Conservation (phyloP, 108 stramenopile species). For the Cyclotella atomus region DNA sequence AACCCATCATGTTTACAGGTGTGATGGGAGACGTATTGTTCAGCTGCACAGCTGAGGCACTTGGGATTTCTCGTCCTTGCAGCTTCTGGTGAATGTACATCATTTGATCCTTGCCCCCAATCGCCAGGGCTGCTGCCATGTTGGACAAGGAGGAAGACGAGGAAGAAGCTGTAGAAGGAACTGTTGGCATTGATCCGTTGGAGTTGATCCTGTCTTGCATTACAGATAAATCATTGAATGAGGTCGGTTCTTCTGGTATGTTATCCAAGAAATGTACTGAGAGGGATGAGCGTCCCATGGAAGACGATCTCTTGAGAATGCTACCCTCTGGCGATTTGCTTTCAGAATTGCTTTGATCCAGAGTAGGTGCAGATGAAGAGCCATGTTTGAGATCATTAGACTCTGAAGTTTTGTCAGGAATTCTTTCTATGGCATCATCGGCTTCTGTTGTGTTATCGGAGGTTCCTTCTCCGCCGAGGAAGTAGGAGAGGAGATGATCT, state of each 20-base stretch:
- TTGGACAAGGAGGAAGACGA: slow-evolving; percentile 55
- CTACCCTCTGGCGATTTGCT: slow-evolving; percentile 3
- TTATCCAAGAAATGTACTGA: slow-evolving; percentile 16
- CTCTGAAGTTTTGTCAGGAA: background rate
- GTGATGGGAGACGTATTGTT: slow-evolving; percentile 66
- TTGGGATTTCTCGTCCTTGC: slow-evolving; percentile 22
- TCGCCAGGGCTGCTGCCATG: slow-evolving; percentile 56
- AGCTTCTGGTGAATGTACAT: slow-evolving; percentile 46
- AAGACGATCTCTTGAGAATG: slow-evolving; percentile 8
- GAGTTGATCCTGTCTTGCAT: slow-evolving; percentile 30
- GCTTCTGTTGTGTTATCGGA: slow-evolving; percentile 5
- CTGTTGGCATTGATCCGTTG: slow-evolving; percentile 38
- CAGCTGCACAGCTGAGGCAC: slow-evolving; percentile 6
- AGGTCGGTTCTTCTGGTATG: slow-evolving; percentile 10
- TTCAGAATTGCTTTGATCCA: background rate
- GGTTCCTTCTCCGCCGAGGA: slow-evolving; percentile 56
- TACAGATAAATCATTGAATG: slow-evolving; percentile 12
- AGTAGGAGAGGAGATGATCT: slow-evolving; percentile 81
- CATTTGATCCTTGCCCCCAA: slow-evolving; percentile 55
- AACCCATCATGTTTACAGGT: slow-evolving; percentile 69
- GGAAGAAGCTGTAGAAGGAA: slow-evolving; percentile 35
- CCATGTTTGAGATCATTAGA: slow-evolving; percentile 2
- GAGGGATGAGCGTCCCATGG: slow-evolving; percentile 2
- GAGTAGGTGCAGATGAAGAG: background rate
- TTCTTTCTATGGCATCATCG: slow-evolving; percentile 9